Evolutionary conservation across 345 rosid genomes (phyloP).

Genomic region (Arabidopsis suecica): DNA sequence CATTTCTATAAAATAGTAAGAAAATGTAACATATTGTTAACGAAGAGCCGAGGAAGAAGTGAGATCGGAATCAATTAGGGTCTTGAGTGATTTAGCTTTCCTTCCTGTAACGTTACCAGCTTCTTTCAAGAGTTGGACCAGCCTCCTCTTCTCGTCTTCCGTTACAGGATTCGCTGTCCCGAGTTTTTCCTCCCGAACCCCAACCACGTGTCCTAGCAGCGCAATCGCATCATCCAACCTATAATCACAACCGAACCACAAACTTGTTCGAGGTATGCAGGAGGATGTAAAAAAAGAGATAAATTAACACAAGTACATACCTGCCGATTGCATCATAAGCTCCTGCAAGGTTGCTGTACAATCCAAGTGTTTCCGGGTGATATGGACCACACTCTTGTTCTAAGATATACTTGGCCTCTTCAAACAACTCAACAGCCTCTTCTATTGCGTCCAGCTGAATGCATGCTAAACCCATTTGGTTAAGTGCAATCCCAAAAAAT

Average conservation of each 20-base stretch:
- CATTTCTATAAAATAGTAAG: constrained; percentile 32
- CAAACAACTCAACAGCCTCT: constrained; percentile 82
- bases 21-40: constrained; percentile 22
- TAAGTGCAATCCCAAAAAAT: constrained; percentile 85
- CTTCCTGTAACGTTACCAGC: constrained; percentile 74
- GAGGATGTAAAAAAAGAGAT: constrained; percentile 21
- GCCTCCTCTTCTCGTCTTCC: constrained; percentile 86
- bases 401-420: constrained; percentile 73
- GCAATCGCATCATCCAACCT: constrained; percentile 92
- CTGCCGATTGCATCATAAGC: constrained; percentile 94
- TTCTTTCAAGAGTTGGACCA: constrained; percentile 78
- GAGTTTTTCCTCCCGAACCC: constrained; percentile 82
- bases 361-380: constrained; percentile 91
- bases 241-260: constrained; percentile 31
- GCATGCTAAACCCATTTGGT: constrained; percentile 96
- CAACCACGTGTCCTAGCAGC: constrained; percentile 70
- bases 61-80: constrained; percentile 70
- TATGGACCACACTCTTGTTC: constrained; percentile 81
- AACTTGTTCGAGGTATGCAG: neutral
- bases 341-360: constrained; percentile 94
- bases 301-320: constrained; percentile 49
- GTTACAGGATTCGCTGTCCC: constrained; percentile 93
- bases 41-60: constrained; percentile 31
- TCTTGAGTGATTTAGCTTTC: constrained; percentile 77
- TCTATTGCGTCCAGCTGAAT: constrained; percentile 69